Evolutionary conservation across 495 filamentous ascomycete species (phyloP).

Genomic region (Thermothielavioides terrestris): DNA sequence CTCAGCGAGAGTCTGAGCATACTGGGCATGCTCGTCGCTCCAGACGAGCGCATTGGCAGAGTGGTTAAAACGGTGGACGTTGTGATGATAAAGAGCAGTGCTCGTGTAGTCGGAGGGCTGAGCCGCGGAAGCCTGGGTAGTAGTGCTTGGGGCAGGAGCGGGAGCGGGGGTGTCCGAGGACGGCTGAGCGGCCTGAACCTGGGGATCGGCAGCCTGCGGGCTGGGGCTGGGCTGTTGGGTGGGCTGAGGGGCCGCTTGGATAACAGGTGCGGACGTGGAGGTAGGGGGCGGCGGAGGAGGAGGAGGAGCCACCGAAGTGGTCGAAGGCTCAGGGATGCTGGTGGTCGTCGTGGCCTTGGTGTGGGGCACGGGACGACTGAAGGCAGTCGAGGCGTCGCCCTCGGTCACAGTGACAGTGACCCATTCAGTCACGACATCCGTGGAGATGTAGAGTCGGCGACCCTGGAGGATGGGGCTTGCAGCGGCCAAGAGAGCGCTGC

Average conservation of each 20-base stretch:
- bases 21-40: constrained; percentile 51
- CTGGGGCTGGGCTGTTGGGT: constrained; percentile 5
- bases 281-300: constrained; percentile 8
- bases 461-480: constrained; percentile 53
- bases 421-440: constrained; percentile 48
- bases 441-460: constrained; percentile 47
- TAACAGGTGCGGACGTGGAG: neutral
- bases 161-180: constrained; percentile 11
- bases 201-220: neutral
- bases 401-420: constrained; percentile 54
- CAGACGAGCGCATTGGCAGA: constrained; percentile 56
- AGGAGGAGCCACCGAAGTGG: constrained; percentile 2
- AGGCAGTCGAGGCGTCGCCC: constrained; percentile 14
- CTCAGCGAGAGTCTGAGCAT: constrained; percentile 41
- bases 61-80: constrained; percentile 79
- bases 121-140: constrained; percentile 8
- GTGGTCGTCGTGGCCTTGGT: constrained; percentile 16
- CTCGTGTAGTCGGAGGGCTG: constrained; percentile 24
- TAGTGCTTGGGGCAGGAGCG: constrained; percentile 9
- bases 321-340: constrained; percentile 1
- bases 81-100: constrained; percentile 61
- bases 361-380: constrained; percentile 2
- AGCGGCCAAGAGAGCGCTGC: constrained; percentile 53
- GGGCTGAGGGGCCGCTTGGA: constrained; percentile 10
- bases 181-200: constrained; percentile 4